Evolutionary conservation across 2,329 filamentous ascomycete genomes (phyloP).

Genomic region (Trichophyton benhamiae): DNA sequence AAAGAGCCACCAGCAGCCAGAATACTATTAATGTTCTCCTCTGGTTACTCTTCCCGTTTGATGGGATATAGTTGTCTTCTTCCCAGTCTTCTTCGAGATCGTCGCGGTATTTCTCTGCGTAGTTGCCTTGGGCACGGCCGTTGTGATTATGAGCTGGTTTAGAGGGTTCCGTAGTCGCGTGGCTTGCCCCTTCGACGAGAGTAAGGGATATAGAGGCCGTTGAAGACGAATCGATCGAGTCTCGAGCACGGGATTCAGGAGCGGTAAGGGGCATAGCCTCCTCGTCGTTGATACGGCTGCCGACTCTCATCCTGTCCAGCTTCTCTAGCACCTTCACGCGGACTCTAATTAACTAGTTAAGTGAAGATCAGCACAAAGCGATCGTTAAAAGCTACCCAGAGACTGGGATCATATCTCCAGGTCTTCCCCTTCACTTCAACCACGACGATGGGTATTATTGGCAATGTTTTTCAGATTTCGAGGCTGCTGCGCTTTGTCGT

Average conservation of each 20-base stretch:
- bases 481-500: not conserved
- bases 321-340: not conserved
- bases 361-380: not conserved
- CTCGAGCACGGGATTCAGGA: slow-evolving; percentile 1
- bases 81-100: slow-evolving; percentile 22
- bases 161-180: not conserved
- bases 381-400: not conserved
- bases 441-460: not conserved
- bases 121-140: not conserved
- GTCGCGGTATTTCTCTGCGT: slow-evolving; percentile 20
- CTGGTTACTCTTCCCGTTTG: slow-evolving; percentile 9
- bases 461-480: not conserved
- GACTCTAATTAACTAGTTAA: too few relatives aligned
- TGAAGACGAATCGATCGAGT: slow-evolving; percentile 16
- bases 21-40: slow-evolving; percentile 23
- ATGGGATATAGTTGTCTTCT: slow-evolving; percentile 14
- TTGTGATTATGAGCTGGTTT: not conserved
- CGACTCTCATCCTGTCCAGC: slow-evolving; percentile 8
- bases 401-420: not conserved
- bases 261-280: slow-evolving; percentile 13
- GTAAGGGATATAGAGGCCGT: slow-evolving; percentile 14
- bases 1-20: slow-evolving; percentile 31
- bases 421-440: not conserved
- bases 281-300: slow-evolving; percentile 10
- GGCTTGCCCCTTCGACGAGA: slow-evolving; percentile 9